phyloP scores from a whole-genome alignment of 306 rosid genomes.

The Dryas alaskensis region DNA sequence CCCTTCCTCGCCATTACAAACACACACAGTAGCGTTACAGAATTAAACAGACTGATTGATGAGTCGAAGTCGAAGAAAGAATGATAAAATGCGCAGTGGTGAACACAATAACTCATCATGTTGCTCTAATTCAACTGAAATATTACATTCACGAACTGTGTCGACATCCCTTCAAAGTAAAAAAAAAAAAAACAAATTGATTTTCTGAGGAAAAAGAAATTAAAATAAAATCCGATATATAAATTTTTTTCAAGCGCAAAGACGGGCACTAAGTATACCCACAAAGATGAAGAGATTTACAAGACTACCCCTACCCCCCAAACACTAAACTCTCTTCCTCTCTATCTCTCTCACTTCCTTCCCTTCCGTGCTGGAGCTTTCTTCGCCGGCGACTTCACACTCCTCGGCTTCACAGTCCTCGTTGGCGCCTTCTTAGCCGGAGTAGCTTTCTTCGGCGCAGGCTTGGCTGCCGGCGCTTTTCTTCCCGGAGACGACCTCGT shows the following conservation, averaged over 20 bases:
- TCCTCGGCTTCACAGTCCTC: conserved; percentile 41
- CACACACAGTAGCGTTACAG: background rate
- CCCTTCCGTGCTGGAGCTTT: conserved; percentile 47
- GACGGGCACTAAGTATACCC: conserved; percentile 33
- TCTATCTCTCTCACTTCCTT: conserved; percentile 36
- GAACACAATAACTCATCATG: background rate
- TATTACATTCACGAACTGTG: conserved; percentile 7
- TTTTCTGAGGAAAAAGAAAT: background rate
- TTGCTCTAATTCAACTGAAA: conserved; percentile 5
- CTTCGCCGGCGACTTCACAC: conserved; percentile 56
- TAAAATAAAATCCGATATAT: conserved; percentile 27
- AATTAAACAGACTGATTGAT: no score
- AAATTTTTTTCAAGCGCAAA: conserved; percentile 11
- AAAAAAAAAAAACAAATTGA: background rate
- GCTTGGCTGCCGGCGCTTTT: conserved; percentile 43
- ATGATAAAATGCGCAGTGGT: background rate
- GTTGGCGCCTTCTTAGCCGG: conserved; percentile 46
- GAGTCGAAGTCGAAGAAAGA: background rate
- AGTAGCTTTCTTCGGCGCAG: conserved; percentile 44
- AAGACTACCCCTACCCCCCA: conserved; percentile 41
- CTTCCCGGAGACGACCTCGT: conserved; percentile 66
- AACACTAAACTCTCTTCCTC: conserved; percentile 21
- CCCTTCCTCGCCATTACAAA: background rate
- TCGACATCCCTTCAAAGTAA: background rate
- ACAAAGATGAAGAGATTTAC: conserved; percentile 45